Conservation (phyloP, 2,329 filamentous ascomycete species). For the Gnomoniopsis sp. region DNA sequence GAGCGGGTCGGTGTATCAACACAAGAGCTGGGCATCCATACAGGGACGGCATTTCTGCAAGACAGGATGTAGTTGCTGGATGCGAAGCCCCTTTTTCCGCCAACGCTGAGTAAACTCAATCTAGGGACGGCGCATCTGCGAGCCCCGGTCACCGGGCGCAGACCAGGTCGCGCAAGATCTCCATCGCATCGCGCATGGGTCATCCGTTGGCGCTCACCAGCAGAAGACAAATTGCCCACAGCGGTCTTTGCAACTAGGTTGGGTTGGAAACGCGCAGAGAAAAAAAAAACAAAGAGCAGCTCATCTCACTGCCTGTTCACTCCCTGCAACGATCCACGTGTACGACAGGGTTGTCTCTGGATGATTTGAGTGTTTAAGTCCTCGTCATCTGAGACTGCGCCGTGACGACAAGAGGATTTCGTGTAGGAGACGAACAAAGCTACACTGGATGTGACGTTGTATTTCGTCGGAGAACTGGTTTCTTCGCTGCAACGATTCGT, state of each 20-base stretch:
- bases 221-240: not conserved
- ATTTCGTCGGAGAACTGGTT: slow-evolving; percentile 7
- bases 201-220: not conserved
- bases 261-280: not conserved
- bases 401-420: not conserved
- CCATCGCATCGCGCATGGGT: not conserved
- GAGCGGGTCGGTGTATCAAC: slow-evolving; percentile 27
- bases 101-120: not conserved
- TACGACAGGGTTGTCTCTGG: not conserved
- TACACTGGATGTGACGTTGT: slow-evolving; percentile 10
- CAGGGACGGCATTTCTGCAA: slow-evolving; percentile 27
- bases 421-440: slow-evolving; percentile 6
- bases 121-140: not conserved
- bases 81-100: slow-evolving; percentile 19
- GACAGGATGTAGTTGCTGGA: slow-evolving; percentile 22
- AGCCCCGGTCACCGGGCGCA: not conserved
- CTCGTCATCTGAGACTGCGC: slow-evolving; percentile 9
- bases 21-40: slow-evolving; percentile 26
- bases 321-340: not conserved
- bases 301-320: slow-evolving; percentile 20
- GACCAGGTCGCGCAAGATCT: not conserved
- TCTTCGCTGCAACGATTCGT: not conserved
- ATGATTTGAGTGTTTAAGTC: slow-evolving; percentile 18
- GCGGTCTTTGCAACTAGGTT: not conserved
- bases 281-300: slow-evolving; percentile 9